A percentile compares a stretch with the other conserved stretches of the same genome.
Conservation (phyloP, 202 grass and related monocot species). For the Zizania palustris region DNA sequence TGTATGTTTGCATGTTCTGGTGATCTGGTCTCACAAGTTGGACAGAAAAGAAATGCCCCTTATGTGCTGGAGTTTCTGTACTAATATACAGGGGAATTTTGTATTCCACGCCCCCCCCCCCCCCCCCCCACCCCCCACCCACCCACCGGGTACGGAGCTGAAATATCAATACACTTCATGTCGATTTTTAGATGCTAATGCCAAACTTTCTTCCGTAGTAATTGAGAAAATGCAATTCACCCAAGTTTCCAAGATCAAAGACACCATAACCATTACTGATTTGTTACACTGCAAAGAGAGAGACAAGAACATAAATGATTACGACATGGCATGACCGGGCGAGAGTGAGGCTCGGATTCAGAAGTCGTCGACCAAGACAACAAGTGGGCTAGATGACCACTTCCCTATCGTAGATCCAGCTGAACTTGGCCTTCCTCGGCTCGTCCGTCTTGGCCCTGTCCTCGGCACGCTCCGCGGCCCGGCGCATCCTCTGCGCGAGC, state of each 20-base stretch:
- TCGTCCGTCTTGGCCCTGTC: conserved; percentile 59
- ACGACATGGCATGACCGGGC: conserved; percentile 6
- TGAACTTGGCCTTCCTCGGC: conserved; percentile 52
- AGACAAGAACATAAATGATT: conserved; percentile 12
- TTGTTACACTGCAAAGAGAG: conserved; percentile 38
- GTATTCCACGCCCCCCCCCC: too few relatives aligned
- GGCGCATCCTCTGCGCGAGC: conserved; percentile 57
- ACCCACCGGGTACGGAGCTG: neutral
- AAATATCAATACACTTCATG: neutral
- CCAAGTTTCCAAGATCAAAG: conserved; percentile 19
- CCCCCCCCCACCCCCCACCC: too few relatives aligned
- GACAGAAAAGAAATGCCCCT: neutral
- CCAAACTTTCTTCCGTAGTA: neutral
- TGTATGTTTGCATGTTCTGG: conserved; percentile 18
- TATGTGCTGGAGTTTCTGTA: neutral
- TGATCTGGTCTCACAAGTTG: neutral
- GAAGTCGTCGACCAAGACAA: neutral
- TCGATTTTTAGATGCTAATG: neutral
- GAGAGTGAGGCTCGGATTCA: neutral
- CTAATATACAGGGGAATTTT: neutral
- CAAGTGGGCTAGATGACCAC: conserved; percentile 42
- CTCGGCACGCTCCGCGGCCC: conserved; percentile 60
- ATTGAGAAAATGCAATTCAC: neutral
- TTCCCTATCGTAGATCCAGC: conserved; percentile 75
- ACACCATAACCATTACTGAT: neutral